phyloP scores from a whole-genome alignment of 1,284 basidiomycete species.

The Apiotrichum gracile region DNA sequence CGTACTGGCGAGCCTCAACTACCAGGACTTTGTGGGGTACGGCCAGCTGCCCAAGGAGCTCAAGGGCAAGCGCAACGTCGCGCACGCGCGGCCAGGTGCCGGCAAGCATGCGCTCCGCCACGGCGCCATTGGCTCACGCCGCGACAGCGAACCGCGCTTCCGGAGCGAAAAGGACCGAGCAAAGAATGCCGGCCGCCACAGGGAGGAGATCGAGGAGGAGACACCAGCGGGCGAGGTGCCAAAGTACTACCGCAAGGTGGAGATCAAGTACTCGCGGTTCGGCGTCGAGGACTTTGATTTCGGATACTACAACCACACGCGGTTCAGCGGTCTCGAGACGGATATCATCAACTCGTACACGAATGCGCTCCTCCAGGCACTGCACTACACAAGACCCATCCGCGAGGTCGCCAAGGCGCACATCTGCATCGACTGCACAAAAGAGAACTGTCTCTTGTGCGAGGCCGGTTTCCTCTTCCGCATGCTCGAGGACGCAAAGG shows the following conservation, averaged over 20 bases:
- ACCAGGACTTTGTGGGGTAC: slow-evolving; percentile 83
- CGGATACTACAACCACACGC: slow-evolving; percentile 87
- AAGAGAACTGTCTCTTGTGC: slow-evolving; percentile 88
- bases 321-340: slow-evolving; percentile 88
- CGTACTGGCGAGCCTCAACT: slow-evolving; percentile 70
- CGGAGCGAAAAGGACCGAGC: slow-evolving; percentile 65
- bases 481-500: slow-evolving; percentile 92
- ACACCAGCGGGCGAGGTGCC: slow-evolving; percentile 57
- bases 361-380: slow-evolving; percentile 81
- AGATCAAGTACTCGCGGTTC: slow-evolving; percentile 97
- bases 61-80: slow-evolving; percentile 73
- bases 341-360: slow-evolving; percentile 98
- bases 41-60: slow-evolving; percentile 76
- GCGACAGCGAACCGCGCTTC: slow-evolving; percentile 59
- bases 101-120: slow-evolving; percentile 31
- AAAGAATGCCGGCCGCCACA: slow-evolving; percentile 40
- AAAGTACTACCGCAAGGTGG: slow-evolving; percentile 79
- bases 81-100: slow-evolving; percentile 41
- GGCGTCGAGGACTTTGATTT: slow-evolving; percentile 99
- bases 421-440: slow-evolving; percentile 75
- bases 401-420: slow-evolving; percentile 82
- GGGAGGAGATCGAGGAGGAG: slow-evolving; percentile 22
- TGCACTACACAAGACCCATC: slow-evolving; percentile 78
- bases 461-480: slow-evolving; percentile 92
- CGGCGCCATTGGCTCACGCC: slow-evolving; percentile 23